Evolutionary conservation across 768 basidiomycete genomes (phyloP).

Genomic region (Mycena rosella): DNA sequence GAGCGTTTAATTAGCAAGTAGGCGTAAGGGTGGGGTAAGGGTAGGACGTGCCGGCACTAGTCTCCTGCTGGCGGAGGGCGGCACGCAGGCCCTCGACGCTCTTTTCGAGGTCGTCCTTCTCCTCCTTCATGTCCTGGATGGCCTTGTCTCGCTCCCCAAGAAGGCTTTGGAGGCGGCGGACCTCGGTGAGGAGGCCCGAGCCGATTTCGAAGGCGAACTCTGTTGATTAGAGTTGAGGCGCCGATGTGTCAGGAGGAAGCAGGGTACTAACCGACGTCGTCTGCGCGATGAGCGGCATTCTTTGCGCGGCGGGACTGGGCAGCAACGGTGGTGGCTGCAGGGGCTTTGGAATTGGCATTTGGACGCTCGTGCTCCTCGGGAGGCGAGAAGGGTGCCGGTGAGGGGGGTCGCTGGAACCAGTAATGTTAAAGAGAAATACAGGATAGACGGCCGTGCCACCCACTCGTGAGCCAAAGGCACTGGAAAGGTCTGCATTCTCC

Average conservation of each 20-base stretch:
- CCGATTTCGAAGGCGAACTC: conserved; percentile 99
- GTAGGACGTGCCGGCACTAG: conserved; percentile 73
- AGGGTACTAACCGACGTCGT: conserved; percentile 76
- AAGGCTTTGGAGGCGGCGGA: conserved; percentile 90
- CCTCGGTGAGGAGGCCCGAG: conserved; percentile 90
- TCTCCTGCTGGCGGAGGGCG: conserved; percentile 85
- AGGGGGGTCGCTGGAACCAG: conserved; percentile 15
- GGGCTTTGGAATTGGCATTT: conserved; percentile 51
- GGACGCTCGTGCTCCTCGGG: conserved; percentile 73
- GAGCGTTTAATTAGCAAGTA: conserved; percentile 1
- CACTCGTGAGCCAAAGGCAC: conserved; percentile 76
- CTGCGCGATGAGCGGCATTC: conserved; percentile 90
- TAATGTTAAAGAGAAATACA: not conserved
- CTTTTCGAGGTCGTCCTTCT: conserved; percentile 90
- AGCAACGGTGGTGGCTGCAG: conserved; percentile 72
- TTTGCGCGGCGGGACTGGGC: conserved; percentile 91
- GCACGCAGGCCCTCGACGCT: conserved; percentile 79
- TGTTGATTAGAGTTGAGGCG: conserved; percentile 49
- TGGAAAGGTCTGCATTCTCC: conserved; percentile 83
- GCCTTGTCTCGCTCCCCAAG: conserved; percentile 94
- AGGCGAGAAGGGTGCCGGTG: conserved; percentile 60
- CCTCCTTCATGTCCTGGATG: conserved; percentile 91
- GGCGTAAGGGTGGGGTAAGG: conserved; percentile 8
- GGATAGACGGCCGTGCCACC: conserved; percentile 40
- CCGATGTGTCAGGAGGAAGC: conserved; percentile 21